These are phyloP conservation scores for Ascochyta clinopodiicola DNA, from an alignment of 2,329 filamentous ascomycete genomes.

Conservation along the genomic window DNA sequence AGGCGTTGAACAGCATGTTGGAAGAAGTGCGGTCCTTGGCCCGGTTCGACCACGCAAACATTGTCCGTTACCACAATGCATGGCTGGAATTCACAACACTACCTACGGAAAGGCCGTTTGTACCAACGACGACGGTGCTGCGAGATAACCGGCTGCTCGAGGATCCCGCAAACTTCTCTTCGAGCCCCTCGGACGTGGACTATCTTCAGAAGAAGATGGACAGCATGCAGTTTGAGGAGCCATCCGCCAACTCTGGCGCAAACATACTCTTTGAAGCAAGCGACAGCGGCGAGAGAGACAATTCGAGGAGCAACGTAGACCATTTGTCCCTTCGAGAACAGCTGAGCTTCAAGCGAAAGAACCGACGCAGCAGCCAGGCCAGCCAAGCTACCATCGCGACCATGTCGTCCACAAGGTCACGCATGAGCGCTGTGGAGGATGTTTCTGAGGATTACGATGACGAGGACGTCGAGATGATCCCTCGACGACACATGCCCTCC, in stretches of 20 bases:
- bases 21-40: conserved; percentile 69
- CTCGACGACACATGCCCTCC: conserved; percentile 37
- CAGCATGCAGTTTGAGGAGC: conserved; percentile 27
- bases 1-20: conserved; percentile 63
- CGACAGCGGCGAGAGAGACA: conserved; percentile 21
- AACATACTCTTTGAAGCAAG: conserved; percentile 43
- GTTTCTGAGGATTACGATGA: conserved; percentile 50
- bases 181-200: conserved; percentile 16
- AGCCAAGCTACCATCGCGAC: conserved; percentile 50
- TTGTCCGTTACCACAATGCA: conserved; percentile 70
- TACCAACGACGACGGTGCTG: conserved; percentile 16
- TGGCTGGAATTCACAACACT: conserved; percentile 63
- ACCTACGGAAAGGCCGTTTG: conserved; percentile 16
- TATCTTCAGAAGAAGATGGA: conserved; percentile 23
- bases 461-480: conserved; percentile 58
- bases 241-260: conserved; percentile 23
- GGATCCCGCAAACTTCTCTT: conserved; percentile 21
- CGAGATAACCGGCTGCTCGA: conserved; percentile 34
- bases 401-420: conserved; percentile 50
- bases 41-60: conserved; percentile 67
- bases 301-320: not conserved
- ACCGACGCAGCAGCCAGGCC: conserved; percentile 40
- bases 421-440: conserved; percentile 48
- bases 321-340: conserved; percentile 23
- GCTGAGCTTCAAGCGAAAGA: conserved; percentile 42